Percentiles rank a stretch among this genome's conserved stretches.
Conservation (phyloP, 306 rosid genomes). For the Begonia masoniana region DNA sequence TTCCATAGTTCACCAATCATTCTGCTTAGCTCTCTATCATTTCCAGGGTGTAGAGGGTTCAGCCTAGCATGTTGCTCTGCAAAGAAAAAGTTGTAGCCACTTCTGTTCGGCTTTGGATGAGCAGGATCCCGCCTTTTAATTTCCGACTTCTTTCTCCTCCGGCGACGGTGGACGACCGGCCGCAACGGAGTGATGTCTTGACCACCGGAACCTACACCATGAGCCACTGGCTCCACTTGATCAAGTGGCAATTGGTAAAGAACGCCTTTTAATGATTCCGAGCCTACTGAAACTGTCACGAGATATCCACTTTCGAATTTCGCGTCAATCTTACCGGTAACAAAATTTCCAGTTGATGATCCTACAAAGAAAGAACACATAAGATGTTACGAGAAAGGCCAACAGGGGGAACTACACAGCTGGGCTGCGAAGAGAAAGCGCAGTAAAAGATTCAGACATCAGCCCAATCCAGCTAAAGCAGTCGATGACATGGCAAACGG, state of each 20-base stretch:
- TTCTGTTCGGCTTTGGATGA: conserved; percentile 89
- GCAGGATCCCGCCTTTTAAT: conserved; percentile 76
- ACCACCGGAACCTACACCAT: conserved; percentile 1
- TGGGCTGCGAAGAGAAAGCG: too few relatives aligned
- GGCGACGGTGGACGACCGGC: conserved; percentile 42
- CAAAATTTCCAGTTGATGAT: conserved; percentile 27
- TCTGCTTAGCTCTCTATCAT: conserved; percentile 76
- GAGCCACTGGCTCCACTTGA: conserved; percentile 8
- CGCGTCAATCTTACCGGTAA: conserved; percentile 74
- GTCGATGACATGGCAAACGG: too few relatives aligned
- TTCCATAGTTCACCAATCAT: conserved; percentile 92
- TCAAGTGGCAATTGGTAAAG: conserved; percentile 50
- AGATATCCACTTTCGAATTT: conserved; percentile 89
- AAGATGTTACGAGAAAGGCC: too few relatives aligned
- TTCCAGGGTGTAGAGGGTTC: conserved; percentile 67
- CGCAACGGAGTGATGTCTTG: conserved; percentile 20
- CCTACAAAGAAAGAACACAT: conserved; percentile 20
- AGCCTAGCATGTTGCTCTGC: conserved; percentile 87
- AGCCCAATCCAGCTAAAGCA: too few relatives aligned
- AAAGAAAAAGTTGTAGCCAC: conserved; percentile 91
- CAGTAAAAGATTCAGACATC: too few relatives aligned
- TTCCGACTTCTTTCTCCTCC: conserved; percentile 78
- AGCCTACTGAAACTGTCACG: conserved; percentile 62
- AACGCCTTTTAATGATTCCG: conserved; percentile 66
- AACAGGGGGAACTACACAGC: too few relatives aligned